These are phyloP conservation scores for Luzula sylvatica DNA, from an alignment of 176 grass and related monocot genomes.

Conservation along the genomic window DNA sequence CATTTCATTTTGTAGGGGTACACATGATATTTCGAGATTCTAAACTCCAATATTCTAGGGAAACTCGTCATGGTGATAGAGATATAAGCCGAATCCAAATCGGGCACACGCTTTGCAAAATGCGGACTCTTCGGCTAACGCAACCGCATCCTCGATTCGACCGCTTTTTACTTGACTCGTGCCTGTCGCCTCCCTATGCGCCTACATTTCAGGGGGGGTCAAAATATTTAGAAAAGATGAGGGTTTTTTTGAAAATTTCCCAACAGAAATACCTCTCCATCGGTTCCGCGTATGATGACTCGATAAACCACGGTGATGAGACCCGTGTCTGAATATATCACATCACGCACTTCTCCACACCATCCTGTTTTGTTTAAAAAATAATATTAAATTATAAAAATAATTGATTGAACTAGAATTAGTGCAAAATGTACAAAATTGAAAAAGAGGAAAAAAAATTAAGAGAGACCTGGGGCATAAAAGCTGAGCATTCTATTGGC, in stretches of 20 bases:
- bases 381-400: background rate
- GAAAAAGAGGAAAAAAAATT: background rate
- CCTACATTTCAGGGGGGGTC: constrained; percentile 22
- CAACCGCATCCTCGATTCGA: constrained; percentile 46
- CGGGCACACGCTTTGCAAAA: constrained; percentile 84
- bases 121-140: constrained; percentile 58
- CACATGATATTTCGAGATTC: background rate
- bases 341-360: constrained; percentile 87
- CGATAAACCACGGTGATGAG: constrained; percentile 84
- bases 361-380: constrained; percentile 44
- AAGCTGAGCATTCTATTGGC: constrained; percentile 98
- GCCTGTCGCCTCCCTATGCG: constrained; percentile 69
- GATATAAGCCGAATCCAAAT: constrained; percentile 81
- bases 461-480: constrained; percentile 78
- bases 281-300: constrained; percentile 67
- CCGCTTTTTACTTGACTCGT: constrained; percentile 46
- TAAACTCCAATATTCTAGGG: constrained; percentile 9
- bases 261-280: constrained; percentile 59
- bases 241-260: too few species aligned
- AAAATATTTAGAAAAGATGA: background rate
- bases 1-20: too few species aligned
- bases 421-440: background rate
- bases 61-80: constrained; percentile 60
- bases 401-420: background rate
- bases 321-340: constrained; percentile 57